These are phyloP conservation scores for Breviolum minutum DNA, from an alignment of 73 alveolate species.

Conservation along the genomic window DNA sequence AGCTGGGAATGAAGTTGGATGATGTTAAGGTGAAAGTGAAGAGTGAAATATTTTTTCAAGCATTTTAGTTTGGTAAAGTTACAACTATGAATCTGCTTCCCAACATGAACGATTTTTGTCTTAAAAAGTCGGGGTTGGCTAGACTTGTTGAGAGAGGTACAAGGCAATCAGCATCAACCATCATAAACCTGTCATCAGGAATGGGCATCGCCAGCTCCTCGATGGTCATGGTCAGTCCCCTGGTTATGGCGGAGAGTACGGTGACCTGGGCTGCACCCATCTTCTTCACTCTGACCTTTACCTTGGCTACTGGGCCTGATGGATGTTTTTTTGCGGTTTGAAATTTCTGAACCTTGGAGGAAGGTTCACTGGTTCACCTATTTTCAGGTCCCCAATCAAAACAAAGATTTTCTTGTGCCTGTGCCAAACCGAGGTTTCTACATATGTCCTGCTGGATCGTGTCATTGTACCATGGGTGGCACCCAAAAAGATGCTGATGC, in stretches of 20 bases:
- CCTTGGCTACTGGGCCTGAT: neutral
- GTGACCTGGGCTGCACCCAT: slow-evolving; percentile 66
- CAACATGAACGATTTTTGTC: neutral
- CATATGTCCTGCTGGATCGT: slow-evolving; percentile 36
- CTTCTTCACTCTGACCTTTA: slow-evolving; percentile 34
- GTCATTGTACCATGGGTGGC: slow-evolving; percentile 43
- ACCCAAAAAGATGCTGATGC: slow-evolving; percentile 53
- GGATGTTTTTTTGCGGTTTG: no score
- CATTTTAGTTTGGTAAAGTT: neutral
- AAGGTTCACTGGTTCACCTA: no score
- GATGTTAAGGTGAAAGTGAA: neutral
- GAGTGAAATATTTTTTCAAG: no score
- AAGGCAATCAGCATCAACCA: neutral
- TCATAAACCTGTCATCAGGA: neutral
- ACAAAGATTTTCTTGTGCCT: neutral
- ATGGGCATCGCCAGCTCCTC: slow-evolving; percentile 22
- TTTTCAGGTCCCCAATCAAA: neutral
- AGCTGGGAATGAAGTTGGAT: neutral
- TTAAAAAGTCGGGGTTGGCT: neutral
- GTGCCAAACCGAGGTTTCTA: neutral
- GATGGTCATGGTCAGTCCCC: slow-evolving; percentile 31
- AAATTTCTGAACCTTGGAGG: neutral
- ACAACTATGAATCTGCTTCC: neutral
- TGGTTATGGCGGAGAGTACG: slow-evolving; percentile 11
- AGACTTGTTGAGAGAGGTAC: neutral